phyloP scores from a whole-genome alignment of 148 eudicot genomes.

The Rheum nobile region DNA sequence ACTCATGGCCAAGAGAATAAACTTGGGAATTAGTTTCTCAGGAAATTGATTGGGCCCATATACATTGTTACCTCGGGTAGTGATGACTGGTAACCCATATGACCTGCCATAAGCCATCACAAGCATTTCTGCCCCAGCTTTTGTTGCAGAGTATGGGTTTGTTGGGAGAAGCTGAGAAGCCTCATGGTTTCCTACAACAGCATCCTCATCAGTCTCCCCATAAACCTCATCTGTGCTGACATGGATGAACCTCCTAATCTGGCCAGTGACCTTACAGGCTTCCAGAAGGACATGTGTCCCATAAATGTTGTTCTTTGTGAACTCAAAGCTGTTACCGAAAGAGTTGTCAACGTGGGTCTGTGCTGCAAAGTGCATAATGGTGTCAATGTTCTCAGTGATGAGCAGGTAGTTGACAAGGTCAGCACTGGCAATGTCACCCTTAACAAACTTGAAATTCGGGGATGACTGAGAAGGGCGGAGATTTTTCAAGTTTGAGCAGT shows the following conservation, averaged over 20 bases:
- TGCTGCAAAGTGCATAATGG: conserved; percentile 64
- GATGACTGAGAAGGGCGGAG: conserved; percentile 44
- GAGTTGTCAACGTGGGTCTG: conserved; percentile 61
- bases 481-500: conserved; percentile 56
- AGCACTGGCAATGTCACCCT: conserved; percentile 60
- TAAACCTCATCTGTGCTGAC: conserved; percentile 64
- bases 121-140: conserved; percentile 68
- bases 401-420: conserved; percentile 60
- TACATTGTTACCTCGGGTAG: conserved; percentile 59
- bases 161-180: conserved; percentile 62
- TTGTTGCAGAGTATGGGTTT: conserved; percentile 52
- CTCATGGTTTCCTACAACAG: conserved; percentile 64
- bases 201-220: conserved; percentile 65
- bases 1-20: conserved; percentile 46
- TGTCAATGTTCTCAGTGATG: conserved; percentile 53
- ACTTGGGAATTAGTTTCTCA: conserved; percentile 49
- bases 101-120: conserved; percentile 65
- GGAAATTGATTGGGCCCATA: conserved; percentile 61
- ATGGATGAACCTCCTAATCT: conserved; percentile 52
- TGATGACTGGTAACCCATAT: conserved; percentile 53
- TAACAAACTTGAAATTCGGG: conserved; percentile 56
- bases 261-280: conserved; percentile 62
- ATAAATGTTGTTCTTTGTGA: conserved; percentile 55
- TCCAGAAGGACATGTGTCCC: conserved; percentile 56
- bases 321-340: conserved; percentile 59